Percentiles rank a stretch among this genome's conserved stretches.
These are phyloP conservation scores for Stereocaulon alpinum DNA, from an alignment of 495 filamentous ascomycete species.

Conservation along the genomic window DNA sequence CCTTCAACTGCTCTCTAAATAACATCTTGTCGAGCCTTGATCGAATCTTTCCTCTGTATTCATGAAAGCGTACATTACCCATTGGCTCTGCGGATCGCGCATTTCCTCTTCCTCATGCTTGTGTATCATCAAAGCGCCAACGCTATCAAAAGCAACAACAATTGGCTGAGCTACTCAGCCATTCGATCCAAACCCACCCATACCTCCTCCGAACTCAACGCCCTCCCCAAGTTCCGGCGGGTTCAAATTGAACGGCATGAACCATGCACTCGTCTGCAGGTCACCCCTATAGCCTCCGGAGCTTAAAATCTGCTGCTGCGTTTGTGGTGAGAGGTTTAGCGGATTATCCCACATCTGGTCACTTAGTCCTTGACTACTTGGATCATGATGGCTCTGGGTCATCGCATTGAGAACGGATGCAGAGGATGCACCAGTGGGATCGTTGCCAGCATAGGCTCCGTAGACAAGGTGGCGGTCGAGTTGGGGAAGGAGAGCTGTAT, in stretches of 20 bases:
- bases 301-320: slow-evolving; percentile 12
- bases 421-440: slow-evolving; percentile 31
- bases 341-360: slow-evolving; percentile 16
- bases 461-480: slow-evolving; percentile 72
- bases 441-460: slow-evolving; percentile 59
- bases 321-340: slow-evolving; percentile 6
- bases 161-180: neutral
- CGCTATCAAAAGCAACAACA: neutral
- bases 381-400: slow-evolving; percentile 11
- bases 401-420: slow-evolving; percentile 18
- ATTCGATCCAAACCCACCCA: neutral
- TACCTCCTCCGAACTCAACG: slow-evolving; percentile 26
- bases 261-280: slow-evolving; percentile 66
- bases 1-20: too few relatives aligned
- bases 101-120: neutral
- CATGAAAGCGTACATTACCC: too few relatives aligned
- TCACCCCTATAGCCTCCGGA: slow-evolving; percentile 14
- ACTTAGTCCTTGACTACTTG: slow-evolving; percentile 1
- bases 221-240: slow-evolving; percentile 51
- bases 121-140: neutral
- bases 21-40: too few relatives aligned
- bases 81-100: too few relatives aligned
- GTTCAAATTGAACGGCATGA: slow-evolving; percentile 89
- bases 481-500: slow-evolving; percentile 42
- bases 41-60: too few relatives aligned